A percentile compares a stretch with the other conserved stretches of the same genome.
Evolutionary conservation across 345 rosid genomes (phyloP).

Genomic region (Lepidium aucheri): DNA sequence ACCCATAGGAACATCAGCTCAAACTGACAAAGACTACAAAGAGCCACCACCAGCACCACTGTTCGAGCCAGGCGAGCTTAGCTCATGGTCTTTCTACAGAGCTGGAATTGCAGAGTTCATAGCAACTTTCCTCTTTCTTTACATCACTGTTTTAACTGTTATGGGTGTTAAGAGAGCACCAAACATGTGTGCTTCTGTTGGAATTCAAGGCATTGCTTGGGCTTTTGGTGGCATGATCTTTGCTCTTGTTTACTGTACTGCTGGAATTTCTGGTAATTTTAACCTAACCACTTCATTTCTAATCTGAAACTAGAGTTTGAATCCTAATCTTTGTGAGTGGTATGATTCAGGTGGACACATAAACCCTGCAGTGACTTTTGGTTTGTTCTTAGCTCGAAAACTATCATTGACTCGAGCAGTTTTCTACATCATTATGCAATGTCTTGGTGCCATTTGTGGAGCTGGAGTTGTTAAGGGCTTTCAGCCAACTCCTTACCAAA

Average conservation of each 20-base stretch:
- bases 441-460: conserved; percentile 35
- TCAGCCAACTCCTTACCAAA: conserved; percentile 22
- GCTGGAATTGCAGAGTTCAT: conserved; percentile 35
- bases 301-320: not conserved
- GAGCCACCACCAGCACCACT: conserved; percentile 41
- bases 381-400: conserved; percentile 32
- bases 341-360: conserved; percentile 37
- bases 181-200: conserved; percentile 37
- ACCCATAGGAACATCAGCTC: conserved; percentile 38
- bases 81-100: conserved; percentile 37
- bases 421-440: conserved; percentile 36
- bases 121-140: conserved; percentile 28
- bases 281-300: not conserved
- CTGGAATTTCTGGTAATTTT: conserved; percentile 36
- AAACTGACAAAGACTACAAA: conserved; percentile 37
- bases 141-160: conserved; percentile 33
- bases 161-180: conserved; percentile 37
- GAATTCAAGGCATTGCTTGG: conserved; percentile 43
- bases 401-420: conserved; percentile 31
- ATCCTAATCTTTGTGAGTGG: not conserved
- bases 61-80: conserved; percentile 34
- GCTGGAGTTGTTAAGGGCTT: conserved; percentile 45
- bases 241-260: conserved; percentile 42
- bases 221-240: conserved; percentile 48
- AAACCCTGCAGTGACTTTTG: conserved; percentile 36